Evolutionary conservation across 768 basidiomycete genomes (phyloP), one percentile per base, ranked within the genome.

Genomic region (Naganishia vaughanmartiniae): DNA sequence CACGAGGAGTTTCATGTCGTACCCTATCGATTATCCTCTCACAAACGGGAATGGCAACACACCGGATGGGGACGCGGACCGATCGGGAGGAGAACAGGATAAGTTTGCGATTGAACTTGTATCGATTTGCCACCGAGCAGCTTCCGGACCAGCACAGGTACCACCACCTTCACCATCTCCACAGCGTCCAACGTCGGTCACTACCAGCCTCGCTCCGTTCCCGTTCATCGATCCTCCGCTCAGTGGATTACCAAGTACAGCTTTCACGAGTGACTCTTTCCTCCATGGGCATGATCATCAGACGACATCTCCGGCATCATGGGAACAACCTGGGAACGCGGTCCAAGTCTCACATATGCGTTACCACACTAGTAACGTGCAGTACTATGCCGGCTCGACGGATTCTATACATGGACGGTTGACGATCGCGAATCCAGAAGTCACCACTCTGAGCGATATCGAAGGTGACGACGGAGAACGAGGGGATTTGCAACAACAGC

Each of bases 1-100:
- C 42, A 63, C 60, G 11, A 63, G 39, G 42, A 63, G 60, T 34
- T 63, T 63, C 60, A 63, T 63, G 60, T 63, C 60, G 10, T 63
- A 63, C 39, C 60, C 60, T 26, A 63, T 63, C 7, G 60, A 63
- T 26, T 63, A 34, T 63, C 36, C 42, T 26, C 26, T 42, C 19
- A 2, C 60, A 15, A 46, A 12, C 24, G 4, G 17, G 17, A 46
- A 12, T 11, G 4, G 17, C 15, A 42, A 42, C 15, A 42, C 42
- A 42, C 42, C 42, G 42, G 42, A 42, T 42, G 42, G 15, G 4
- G 7, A 58, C 24, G 36, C 5, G 36, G 6, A 33, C 7, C 6
- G 7, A 3, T 33, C 31, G 33, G 33, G 33, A 21, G 33, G 33
- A 7, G 57, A 58, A 14, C 14, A 58, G n/a, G n/a, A 33, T 24